A percentile compares a stretch with the other conserved stretches of the same genome.
These are phyloP conservation scores for Pueraria montana DNA, from an alignment of 306 rosid species.

Conservation along the genomic window DNA sequence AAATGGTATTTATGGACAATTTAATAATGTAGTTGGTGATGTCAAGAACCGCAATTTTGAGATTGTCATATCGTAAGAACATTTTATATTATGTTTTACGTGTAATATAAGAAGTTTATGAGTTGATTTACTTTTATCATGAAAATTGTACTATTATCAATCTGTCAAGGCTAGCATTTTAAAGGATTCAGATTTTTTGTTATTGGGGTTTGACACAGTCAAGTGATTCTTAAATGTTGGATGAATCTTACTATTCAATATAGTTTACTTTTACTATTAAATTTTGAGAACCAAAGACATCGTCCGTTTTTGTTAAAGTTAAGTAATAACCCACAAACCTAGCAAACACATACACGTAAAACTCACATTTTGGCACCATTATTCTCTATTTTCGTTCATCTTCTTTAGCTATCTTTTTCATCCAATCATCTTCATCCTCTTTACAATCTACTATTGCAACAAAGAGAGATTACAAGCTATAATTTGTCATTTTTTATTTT, in stretches of 20 bases:
- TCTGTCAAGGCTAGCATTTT: not conserved
- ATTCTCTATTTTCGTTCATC: too few species aligned
- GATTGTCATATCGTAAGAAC: conserved; percentile 15
- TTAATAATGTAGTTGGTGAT: conserved; percentile 42
- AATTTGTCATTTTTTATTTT: not conserved
- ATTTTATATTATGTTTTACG: not conserved
- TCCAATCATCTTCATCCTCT: not conserved
- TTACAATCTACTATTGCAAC: not conserved
- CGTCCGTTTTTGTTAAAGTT: too few species aligned
- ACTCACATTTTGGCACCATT: too few species aligned
- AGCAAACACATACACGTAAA: too few species aligned
- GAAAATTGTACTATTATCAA: not conserved
- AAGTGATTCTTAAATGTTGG: too few species aligned
- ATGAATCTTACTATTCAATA: too few species aligned
- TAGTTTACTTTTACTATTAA: too few species aligned
- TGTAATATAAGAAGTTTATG: not conserved
- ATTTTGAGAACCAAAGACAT: too few species aligned
- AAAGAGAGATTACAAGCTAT: not conserved
- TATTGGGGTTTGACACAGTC: too few species aligned
- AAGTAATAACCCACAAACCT: too few species aligned
- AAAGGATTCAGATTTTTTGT: not conserved
- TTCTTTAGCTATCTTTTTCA: too few species aligned
- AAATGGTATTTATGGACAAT: conserved; percentile 33
- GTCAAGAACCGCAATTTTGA: conserved; percentile 30
- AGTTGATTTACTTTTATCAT: not conserved